Conservation (phyloP, 2,329 filamentous ascomycete genomes). For the Fusarium goolgardi region DNA sequence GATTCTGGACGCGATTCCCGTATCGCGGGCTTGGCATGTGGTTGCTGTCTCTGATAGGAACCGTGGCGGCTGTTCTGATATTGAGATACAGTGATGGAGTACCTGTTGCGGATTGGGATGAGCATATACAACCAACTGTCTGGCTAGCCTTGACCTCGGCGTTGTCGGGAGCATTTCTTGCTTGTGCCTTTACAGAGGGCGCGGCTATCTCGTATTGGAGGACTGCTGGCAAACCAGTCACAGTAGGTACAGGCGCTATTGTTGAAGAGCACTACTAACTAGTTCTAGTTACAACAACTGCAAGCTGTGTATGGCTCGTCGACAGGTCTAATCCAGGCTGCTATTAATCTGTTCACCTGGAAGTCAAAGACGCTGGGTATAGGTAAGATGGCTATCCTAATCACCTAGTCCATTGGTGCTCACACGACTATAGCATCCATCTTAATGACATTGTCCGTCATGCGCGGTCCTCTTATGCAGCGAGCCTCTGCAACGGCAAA, state of each 20-base stretch:
- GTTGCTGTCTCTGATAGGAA: constrained; percentile 31
- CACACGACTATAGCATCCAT: constrained; percentile 23
- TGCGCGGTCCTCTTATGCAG: constrained; percentile 37
- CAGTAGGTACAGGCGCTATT: background rate
- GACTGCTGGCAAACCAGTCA: constrained; percentile 31
- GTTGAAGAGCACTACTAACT: background rate
- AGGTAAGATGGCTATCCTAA: background rate
- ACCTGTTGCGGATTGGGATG: constrained; percentile 32
- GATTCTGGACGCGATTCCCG: constrained; percentile 38
- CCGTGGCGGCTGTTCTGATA: constrained; percentile 28
- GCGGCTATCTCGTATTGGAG: constrained; percentile 41
- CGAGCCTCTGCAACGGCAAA: constrained; percentile 36
- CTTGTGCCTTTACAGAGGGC: constrained; percentile 35
- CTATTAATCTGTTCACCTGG: constrained; percentile 27
- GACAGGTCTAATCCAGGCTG: constrained; percentile 33
- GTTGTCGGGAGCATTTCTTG: constrained; percentile 35
- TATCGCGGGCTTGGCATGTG: constrained; percentile 33
- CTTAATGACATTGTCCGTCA: constrained; percentile 38
- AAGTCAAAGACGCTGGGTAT: constrained; percentile 35
- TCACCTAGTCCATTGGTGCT: background rate
- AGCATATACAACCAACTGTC: constrained; percentile 35
- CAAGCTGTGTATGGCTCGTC: constrained; percentile 38
- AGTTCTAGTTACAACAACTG: constrained; percentile 25
- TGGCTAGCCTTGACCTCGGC: constrained; percentile 41
- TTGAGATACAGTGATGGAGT: constrained; percentile 37